Conservation (phyloP, 1,284 basidiomycete genomes). For the Sporisorium exsertum region DNA sequence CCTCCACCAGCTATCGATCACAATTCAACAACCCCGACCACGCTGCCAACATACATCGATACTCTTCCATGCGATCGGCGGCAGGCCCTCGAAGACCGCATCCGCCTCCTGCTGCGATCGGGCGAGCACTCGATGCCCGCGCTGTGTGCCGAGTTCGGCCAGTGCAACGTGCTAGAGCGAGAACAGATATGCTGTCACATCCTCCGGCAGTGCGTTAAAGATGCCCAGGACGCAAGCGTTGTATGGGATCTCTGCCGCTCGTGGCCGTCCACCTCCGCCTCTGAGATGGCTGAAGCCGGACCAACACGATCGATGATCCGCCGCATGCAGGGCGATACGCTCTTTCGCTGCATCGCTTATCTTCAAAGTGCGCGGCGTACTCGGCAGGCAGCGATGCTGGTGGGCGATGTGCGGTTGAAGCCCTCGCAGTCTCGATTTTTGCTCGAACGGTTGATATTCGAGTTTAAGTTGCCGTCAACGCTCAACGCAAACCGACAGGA, state of each 20-base stretch:
- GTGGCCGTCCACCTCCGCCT: conserved; percentile 3
- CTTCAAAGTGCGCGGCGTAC: conserved; percentile 23
- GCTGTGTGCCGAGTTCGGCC: conserved; percentile 11
- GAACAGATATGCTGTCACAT: conserved; percentile 36
- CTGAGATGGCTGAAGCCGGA: neutral
- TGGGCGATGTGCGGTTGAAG: conserved; percentile 38
- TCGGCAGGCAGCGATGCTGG: conserved; percentile 26
- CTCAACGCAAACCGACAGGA: neutral
- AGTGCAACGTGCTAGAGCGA: neutral
- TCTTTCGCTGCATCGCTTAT: conserved; percentile 28
- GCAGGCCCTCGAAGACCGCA: conserved; percentile 13
- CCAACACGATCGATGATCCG: conserved; percentile 17
- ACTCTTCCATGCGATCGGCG: conserved; percentile 1
- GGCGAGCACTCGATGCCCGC: conserved; percentile 36
- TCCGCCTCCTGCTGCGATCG: conserved; percentile 16
- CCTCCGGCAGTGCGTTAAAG: conserved; percentile 15
- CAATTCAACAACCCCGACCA: too few relatives aligned
- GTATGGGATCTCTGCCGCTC: conserved; percentile 35
- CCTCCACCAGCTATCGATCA: neutral
- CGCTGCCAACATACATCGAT: conserved; percentile 22
- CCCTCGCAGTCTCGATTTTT: conserved; percentile 47
- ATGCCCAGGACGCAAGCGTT: conserved; percentile 9
- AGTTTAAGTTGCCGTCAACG: conserved; percentile 12
- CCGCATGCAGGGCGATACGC: conserved; percentile 25
- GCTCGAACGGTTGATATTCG: conserved; percentile 34